Base-by-base conservation (phyloP, 768 basidiomycete species). In the Trametes elegans region DNA sequence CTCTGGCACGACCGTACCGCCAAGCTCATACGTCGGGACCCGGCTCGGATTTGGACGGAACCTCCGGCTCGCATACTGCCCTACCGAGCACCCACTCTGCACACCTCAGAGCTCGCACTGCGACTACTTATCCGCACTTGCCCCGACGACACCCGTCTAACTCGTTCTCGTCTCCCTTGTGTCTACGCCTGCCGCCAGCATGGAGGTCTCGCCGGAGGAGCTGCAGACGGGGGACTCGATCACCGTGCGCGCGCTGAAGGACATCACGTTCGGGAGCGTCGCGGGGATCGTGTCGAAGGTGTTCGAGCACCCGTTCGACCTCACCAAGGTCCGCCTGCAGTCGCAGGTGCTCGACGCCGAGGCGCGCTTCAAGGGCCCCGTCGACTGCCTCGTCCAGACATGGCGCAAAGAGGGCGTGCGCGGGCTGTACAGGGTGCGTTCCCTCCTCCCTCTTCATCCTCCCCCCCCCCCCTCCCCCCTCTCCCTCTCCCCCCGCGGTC, bases 281-380 rank as follows among this genome's bases (percentile, higher is more conserved):
- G 91, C 94, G 51, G 95, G 95, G 23, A 93, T 96, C 76, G 76
- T 81, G 8, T 87, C 93, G 19, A 91, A 93, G 71, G 75, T 93
- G 14, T 86, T 97, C 59, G 94, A 96, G 73, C 93, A 97, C 68
- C 96, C 96, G 0, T 93, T 96, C 65, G 95, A 98, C 71, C 81
- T 98, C 31, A 88, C 93, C 52, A 98, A 97, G 74, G 95, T 97
- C 55, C 82, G 95, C 44, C 78, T 98, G 38, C 96, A 98, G 70
- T 82, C 90, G 1, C 96, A 98, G 65, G 85, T 95, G 11, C 77
- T 95, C 49, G 84, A 89, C 57, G 73, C 81, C 9, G 74, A 81
- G 13, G 73, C 79, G 19, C 81, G 84, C 16, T 98, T 93, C 73
- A 84, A 75, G 13, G 95, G 95, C 0, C 94, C 95, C 0, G 63